Conservation (phyloP, 2,329 filamentous ascomycete genomes). For the Tolypocladium album region DNA sequence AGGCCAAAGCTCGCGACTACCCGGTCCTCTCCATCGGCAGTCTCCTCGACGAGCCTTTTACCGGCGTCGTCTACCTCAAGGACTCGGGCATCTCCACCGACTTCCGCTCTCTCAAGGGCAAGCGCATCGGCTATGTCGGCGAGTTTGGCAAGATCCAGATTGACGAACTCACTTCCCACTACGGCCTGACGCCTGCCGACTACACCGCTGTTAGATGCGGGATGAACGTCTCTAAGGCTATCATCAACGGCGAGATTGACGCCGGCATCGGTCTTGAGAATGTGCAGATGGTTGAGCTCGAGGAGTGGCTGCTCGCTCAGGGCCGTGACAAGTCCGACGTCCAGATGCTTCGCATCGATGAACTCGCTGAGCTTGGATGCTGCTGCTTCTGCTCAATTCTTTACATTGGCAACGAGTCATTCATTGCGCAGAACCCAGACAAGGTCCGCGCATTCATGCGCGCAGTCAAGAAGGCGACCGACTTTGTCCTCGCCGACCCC, state of each 20-base stretch:
- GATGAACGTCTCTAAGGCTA: slow-evolving; percentile 72
- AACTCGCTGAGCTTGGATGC: slow-evolving; percentile 69
- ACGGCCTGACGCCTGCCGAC: slow-evolving; percentile 61
- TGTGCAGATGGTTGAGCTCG: slow-evolving; percentile 74
- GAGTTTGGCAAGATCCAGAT: slow-evolving; percentile 81
- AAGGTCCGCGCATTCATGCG: slow-evolving; percentile 58
- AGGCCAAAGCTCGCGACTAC: slow-evolving; percentile 67
- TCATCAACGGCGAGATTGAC: slow-evolving; percentile 62
- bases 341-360: slow-evolving; percentile 72
- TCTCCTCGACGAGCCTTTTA: slow-evolving; percentile 71
- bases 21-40: slow-evolving; percentile 64
- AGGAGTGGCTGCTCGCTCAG: slow-evolving; percentile 60
- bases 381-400: slow-evolving; percentile 79
- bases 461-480: slow-evolving; percentile 64
- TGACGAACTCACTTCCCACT: slow-evolving; percentile 69
- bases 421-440: slow-evolving; percentile 54
- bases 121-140: slow-evolving; percentile 69
- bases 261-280: slow-evolving; percentile 71
- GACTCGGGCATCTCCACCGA: slow-evolving; percentile 63
- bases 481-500: slow-evolving; percentile 56
- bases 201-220: slow-evolving; percentile 71
- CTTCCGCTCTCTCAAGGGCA: slow-evolving; percentile 65
- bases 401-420: slow-evolving; percentile 68
- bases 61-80: slow-evolving; percentile 68
- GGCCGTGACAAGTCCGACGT: slow-evolving; percentile 55